Evolutionary conservation across 176 grass and related monocot genomes (phyloP).

Genomic region (Alloteropsis semialata): DNA sequence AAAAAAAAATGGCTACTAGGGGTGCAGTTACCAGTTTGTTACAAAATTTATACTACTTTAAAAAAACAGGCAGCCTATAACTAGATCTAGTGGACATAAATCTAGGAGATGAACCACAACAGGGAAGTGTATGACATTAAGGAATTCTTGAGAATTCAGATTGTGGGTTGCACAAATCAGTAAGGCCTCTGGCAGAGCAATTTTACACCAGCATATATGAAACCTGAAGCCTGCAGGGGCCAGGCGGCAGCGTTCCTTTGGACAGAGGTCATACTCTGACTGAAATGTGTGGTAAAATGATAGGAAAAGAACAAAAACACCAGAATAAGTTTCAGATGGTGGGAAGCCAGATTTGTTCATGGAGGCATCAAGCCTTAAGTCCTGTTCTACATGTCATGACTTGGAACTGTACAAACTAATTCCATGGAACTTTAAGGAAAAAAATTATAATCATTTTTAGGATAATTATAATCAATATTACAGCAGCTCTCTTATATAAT

Average conservation of each 20-base stretch:
- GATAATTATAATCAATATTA: no score
- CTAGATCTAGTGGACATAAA: not conserved
- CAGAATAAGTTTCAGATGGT: not conserved
- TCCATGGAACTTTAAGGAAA: not conserved
- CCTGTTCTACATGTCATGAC: not conserved
- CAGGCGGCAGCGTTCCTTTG: not conserved
- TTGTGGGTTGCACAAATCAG: not conserved
- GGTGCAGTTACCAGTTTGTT: not conserved
- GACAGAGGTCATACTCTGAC: not conserved
- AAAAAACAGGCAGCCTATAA: not conserved
- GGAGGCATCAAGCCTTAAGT: not conserved
- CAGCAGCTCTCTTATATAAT: no score
- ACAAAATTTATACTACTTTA: not conserved
- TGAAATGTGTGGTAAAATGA: not conserved
- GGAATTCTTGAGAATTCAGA: not conserved
- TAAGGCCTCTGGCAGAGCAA: not conserved
- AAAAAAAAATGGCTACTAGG: no score
- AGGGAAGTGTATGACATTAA: not conserved
- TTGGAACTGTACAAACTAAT: not conserved
- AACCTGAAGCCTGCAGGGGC: not conserved
- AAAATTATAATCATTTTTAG: no score
- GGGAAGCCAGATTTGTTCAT: not conserved
- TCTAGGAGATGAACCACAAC: not conserved
- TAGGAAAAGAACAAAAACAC: not conserved
- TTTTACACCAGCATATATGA: not conserved